A percentile compares a stretch with the other conserved stretches of the same genome.
These are phyloP conservation scores for Cubamyces lactineus DNA, from an alignment of 768 basidiomycete genomes.

Conservation along the genomic window DNA sequence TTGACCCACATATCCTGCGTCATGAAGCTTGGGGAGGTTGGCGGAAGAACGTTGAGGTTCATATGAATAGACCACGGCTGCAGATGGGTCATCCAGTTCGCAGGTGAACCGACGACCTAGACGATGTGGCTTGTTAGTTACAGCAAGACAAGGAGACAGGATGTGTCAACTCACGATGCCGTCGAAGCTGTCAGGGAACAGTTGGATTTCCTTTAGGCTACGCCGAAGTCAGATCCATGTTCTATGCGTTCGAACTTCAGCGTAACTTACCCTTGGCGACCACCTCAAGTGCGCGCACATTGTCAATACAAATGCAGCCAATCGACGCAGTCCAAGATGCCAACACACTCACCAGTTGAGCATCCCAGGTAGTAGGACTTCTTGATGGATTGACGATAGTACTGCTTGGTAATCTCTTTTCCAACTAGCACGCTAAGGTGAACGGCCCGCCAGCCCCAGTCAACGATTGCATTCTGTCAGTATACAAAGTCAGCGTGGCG, in stretches of 20 bases:
- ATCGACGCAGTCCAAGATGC: too few relatives aligned
- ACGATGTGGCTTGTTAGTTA: neutral
- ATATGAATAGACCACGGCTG: slow-evolving; percentile 27
- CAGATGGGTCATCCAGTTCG: slow-evolving; percentile 28
- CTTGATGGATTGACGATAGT: slow-evolving; percentile 24
- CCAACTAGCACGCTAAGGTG: slow-evolving; percentile 30
- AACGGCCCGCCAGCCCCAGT: slow-evolving; percentile 32
- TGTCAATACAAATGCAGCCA: too few relatives aligned
- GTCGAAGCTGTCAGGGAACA: slow-evolving; percentile 37
- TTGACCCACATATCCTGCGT: slow-evolving; percentile 26
- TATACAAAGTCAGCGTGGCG: neutral
- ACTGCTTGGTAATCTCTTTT: slow-evolving; percentile 33
- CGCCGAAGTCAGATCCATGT: neutral
- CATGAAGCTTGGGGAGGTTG: slow-evolving; percentile 30
- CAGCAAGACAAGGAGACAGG: too few relatives aligned
- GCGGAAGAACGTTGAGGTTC: slow-evolving; percentile 26
- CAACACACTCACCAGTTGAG: slow-evolving; percentile 27
- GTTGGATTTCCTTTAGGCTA: slow-evolving; percentile 27
- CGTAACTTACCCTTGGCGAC: slow-evolving; percentile 31
- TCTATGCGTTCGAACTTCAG: too few relatives aligned
- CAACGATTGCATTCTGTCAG: slow-evolving; percentile 31
- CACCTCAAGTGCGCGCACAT: slow-evolving; percentile 7
- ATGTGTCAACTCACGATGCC: slow-evolving; percentile 27
- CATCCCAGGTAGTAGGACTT: slow-evolving; percentile 36
- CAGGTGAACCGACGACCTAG: slow-evolving; percentile 35